Percentiles rank a stretch among this genome's conserved stretches.
These are phyloP conservation scores for Hypsizygus marmoreus DNA, from an alignment of 768 basidiomycete species.

Conservation along the genomic window DNA sequence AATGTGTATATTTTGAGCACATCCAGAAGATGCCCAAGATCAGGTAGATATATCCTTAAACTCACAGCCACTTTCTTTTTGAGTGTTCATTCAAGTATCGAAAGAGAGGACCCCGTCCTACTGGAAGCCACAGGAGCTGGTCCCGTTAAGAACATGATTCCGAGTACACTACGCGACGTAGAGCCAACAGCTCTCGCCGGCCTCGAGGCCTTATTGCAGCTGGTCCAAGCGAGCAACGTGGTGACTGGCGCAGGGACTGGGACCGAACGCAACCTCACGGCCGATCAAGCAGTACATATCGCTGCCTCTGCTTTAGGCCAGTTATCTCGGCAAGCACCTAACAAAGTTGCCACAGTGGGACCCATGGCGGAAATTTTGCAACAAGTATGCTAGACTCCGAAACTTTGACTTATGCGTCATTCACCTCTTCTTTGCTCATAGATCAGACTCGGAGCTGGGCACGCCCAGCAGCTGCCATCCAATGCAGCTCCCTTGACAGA, in stretches of 20 bases:
- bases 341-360: not conserved
- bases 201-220: slow-evolving; percentile 13
- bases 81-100: not conserved
- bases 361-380: slow-evolving; percentile 10
- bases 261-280: not conserved
- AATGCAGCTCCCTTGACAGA: slow-evolving; percentile 7
- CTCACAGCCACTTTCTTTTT: not conserved
- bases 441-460: slow-evolving; percentile 2
- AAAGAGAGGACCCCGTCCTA: not conserved
- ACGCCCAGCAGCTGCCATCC: slow-evolving; percentile 1
- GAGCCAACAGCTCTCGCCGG: slow-evolving; percentile 12
- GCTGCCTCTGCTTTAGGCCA: slow-evolving; percentile 12
- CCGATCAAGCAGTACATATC: slow-evolving; percentile 10
- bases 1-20: slow-evolving; percentile 10
- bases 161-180: slow-evolving; percentile 1
- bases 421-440: not conserved
- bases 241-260: not conserved
- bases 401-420: not conserved
- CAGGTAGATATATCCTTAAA: not conserved
- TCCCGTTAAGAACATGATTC: not conserved
- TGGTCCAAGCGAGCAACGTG: slow-evolving; percentile 15
- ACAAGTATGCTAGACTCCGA: too few species aligned
- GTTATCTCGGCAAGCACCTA: slow-evolving; percentile 12
- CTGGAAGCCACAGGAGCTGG: not conserved
- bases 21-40: not conserved